Evolutionary conservation across 345 rosid genomes (phyloP).

Genomic region (Gossypium ekmanianum): DNA sequence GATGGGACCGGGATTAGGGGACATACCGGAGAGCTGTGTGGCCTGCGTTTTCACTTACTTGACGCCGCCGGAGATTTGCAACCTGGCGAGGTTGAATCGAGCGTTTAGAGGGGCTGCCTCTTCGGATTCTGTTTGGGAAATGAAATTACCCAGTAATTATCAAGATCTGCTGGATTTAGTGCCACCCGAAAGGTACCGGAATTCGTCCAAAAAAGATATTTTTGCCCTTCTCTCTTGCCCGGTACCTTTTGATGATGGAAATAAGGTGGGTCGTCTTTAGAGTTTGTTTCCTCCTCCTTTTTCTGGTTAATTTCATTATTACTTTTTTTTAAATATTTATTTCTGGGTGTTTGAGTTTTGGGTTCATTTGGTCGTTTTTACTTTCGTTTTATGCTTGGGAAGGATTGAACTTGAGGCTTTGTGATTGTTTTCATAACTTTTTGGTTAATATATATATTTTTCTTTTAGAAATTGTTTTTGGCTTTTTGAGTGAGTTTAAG

Average conservation of each 20-base stretch:
- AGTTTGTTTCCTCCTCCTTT: not conserved
- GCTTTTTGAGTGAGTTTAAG: not conserved
- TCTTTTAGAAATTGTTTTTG: not conserved
- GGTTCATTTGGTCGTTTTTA: not conserved
- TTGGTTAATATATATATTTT: not conserved
- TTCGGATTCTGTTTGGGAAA: conserved; percentile 90
- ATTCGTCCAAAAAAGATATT: conserved; percentile 67
- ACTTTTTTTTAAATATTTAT: not conserved
- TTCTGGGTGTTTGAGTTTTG: not conserved
- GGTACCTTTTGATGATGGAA: conserved; percentile 62
- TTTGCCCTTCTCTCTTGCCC: conserved; percentile 85
- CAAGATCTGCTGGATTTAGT: conserved; percentile 78
- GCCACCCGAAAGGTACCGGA: conserved; percentile 63
- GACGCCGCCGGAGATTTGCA: conserved; percentile 97
- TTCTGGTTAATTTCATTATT: not conserved
- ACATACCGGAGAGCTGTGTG: conserved; percentile 93
- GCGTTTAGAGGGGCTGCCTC: conserved; percentile 92
- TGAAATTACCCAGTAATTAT: conserved; percentile 75
- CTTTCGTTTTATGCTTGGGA: not conserved
- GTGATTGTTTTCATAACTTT: not conserved
- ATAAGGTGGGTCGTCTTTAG: conserved; percentile 43
- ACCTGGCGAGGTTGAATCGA: conserved; percentile 72
- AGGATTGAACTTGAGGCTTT: not conserved
- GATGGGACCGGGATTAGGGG: conserved; percentile 70
- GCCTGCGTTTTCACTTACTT: conserved; percentile 80